Conservation (phyloP, 805 yeast genomes). For the Barnettozyma californica region DNA sequence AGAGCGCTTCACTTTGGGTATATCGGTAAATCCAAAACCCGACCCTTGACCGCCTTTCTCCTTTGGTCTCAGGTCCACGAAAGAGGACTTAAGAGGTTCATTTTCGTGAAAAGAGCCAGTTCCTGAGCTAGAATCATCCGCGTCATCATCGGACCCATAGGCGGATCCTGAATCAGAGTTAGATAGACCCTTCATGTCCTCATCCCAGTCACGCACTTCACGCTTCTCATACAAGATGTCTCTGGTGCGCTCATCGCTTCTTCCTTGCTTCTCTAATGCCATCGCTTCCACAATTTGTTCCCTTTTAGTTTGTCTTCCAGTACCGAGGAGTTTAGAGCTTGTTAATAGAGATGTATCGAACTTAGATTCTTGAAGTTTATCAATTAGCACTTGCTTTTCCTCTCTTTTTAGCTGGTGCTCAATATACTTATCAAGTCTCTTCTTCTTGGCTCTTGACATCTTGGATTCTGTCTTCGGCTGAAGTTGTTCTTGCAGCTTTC, state of each 20-base stretch:
- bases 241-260: slow-evolving; percentile 54
- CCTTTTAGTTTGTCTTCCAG: slow-evolving; percentile 59
- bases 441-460: slow-evolving; percentile 62
- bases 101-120: slow-evolving; percentile 19
- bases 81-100: slow-evolving; percentile 32
- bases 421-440: slow-evolving; percentile 84
- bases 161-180: slow-evolving; percentile 5
- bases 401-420: slow-evolving; percentile 86
- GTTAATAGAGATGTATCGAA: slow-evolving; percentile 67
- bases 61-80: slow-evolving; percentile 68
- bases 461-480: slow-evolving; percentile 61
- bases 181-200: slow-evolving; percentile 27
- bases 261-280: slow-evolving; percentile 64
- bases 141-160: slow-evolving; percentile 17
- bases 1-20: slow-evolving; percentile 41
- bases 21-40: slow-evolving; percentile 64
- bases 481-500: slow-evolving; percentile 56
- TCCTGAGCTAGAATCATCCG: slow-evolving; percentile 13
- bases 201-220: slow-evolving; percentile 57
- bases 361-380: slow-evolving; percentile 56
- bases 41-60: slow-evolving; percentile 55
- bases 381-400: slow-evolving; percentile 73
- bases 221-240: slow-evolving; percentile 68
- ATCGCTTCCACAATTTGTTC: slow-evolving; percentile 75
- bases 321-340: slow-evolving; percentile 75